Base-by-base conservation (phyloP, 306 rosid genomes). In the Gastrolobium villosum region DNA sequence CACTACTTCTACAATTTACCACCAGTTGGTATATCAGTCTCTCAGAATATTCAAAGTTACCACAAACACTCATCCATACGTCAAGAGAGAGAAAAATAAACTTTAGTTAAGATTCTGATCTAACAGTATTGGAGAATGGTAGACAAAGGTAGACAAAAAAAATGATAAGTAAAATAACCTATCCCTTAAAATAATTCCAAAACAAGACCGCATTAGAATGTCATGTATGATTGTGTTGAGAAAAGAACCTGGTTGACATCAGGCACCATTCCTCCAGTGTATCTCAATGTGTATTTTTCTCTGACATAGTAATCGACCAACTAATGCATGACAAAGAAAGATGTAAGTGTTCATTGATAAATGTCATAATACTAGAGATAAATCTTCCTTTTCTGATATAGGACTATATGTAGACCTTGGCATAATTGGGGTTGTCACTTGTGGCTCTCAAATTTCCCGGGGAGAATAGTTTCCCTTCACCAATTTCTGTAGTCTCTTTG, bases 391-490 rank as follows among this genome's bases (percentile, higher is more conserved):
- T 77, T 48, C 11, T 59, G 36, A 32, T 80, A 43, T 11, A 35
- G 54, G 63, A 71, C 54, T 67, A 5, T 32, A 30, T 50, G 28
- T 64, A 62, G 60, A 96, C 99, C 96, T 93, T 87, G 73, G 83
- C 84, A 87, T 96, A 96, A 50, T 96, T 79, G 3, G 93, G 87
- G 79, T 96, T 96, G 88, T 96, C 99, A 70, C 72, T 88, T 75
- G 99, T 96, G 36, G 99, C 99, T 84, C 99, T 93, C 91, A 96
- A 84, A 77, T 96, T 96, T 86, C 99, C 99, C 1, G 99, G 99
- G 52, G 99, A 96, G 87, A 96, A 96, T 10, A 96, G 50, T 88
- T 96, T 96, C 86, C 99, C 99, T 81, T 96, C 99, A 39, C 92
- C 83, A 81, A 96, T 91, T 70, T 91, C 94, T 77, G 98, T 86